Evolutionary conservation across 1,284 basidiomycete species (phyloP), one percentile per base, ranked within the genome.

Genomic region (Cutaneotrichosporon cavernicola): DNA sequence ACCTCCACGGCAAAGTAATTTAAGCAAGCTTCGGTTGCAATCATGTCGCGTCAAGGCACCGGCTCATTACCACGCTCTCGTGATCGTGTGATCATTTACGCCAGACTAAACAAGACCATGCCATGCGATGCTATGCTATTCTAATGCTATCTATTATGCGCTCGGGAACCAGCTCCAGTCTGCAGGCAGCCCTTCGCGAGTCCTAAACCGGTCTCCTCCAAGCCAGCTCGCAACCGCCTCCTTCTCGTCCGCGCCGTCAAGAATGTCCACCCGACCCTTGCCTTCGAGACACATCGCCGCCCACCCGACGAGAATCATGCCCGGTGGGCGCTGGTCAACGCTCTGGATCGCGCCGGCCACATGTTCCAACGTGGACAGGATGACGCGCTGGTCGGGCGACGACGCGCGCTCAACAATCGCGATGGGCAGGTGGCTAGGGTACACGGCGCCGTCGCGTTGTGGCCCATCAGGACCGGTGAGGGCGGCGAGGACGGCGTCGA

Each of bases 291-390:
- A 81, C 30, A 86, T 71, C 14, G 82, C 84, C 6, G 89, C 85
- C 95, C 95, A 98, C 0, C 96, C 95, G 65, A 99, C 85, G 30
- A 97, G 85, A 74, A 98, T 90, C 90, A 99, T 95, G 2, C 93
- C 95, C 0, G 96, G 96, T 6, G 95, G 94, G 31, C 95, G 82
- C 77, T 97, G 93, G 71, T 94, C 91, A 5, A 92, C 91, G 7
- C 84, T 81, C 65, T 89, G 88, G 72, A 98, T 76, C 0, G 90
- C 92, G 14, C 81, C 81, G 7, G 85, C 85, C 47, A 98, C 87
- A 65, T 88, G 83, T 58, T 83, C 84, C 53, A 99, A 79, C 0
- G 94, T 97, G 7, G 89, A 90, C 18, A 85, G 85, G 21, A 97
- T 84, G 2, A 92, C 87, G 7, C 96, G 83, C 79, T 98, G 96